Evolutionary conservation across 1,139 yeast species (phyloP).

Genomic region (Yamadazyma friedrichii): DNA sequence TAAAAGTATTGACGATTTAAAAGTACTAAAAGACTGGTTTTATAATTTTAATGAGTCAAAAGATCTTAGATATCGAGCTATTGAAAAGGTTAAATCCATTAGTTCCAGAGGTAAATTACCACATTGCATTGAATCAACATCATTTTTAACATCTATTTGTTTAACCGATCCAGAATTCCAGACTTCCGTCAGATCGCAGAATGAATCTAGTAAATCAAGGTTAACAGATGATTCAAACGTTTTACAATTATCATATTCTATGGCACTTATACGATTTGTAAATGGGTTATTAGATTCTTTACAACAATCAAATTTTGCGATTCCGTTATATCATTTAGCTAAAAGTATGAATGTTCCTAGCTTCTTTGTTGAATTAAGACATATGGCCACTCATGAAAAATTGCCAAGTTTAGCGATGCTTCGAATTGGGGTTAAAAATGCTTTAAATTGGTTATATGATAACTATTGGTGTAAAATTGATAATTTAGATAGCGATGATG

Average conservation of each 20-base stretch:
- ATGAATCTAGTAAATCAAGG: neutral
- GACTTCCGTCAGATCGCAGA: neutral
- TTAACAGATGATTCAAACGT: slow-evolving; percentile 23
- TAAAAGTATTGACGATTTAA: slow-evolving; percentile 49
- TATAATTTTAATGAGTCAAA: slow-evolving; percentile 34
- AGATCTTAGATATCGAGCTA: slow-evolving; percentile 31
- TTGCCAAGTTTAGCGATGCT: slow-evolving; percentile 72
- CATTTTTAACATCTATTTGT: slow-evolving; percentile 54
- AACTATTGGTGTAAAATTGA: slow-evolving; percentile 67
- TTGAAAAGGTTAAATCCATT: slow-evolving; percentile 46
- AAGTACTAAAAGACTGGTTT: slow-evolving; percentile 57
- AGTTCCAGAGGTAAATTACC: slow-evolving; percentile 43
- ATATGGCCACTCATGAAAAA: slow-evolving; percentile 86
- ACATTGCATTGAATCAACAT: slow-evolving; percentile 55
- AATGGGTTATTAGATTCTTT: slow-evolving; percentile 88
- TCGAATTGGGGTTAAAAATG: slow-evolving; percentile 55
- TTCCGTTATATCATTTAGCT: slow-evolving; percentile 78
- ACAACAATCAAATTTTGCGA: slow-evolving; percentile 76
- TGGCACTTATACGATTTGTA: slow-evolving; percentile 83
- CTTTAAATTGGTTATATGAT: slow-evolving; percentile 71
- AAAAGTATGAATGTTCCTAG: slow-evolving; percentile 67
- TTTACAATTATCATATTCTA: slow-evolving; percentile 58
- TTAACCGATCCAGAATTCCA: slow-evolving; percentile 40
- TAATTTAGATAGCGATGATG: slow-evolving; percentile 23
- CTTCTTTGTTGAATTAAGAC: slow-evolving; percentile 86